These are phyloP conservation scores for Arabidopsis suecica DNA, from an alignment of 345 rosid species.

Conservation along the genomic window DNA sequence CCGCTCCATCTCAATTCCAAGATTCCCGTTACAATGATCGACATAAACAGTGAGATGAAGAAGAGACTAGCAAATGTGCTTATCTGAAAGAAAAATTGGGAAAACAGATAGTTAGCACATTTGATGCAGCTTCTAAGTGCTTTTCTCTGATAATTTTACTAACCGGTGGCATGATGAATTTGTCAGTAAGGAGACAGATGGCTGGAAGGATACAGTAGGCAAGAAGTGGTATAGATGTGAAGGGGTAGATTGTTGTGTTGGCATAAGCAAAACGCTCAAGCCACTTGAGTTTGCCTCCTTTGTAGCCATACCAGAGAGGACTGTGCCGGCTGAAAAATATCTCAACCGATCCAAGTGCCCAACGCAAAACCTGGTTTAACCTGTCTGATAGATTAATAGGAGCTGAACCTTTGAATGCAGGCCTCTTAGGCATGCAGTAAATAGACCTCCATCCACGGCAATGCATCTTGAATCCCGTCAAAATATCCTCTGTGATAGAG, in stretches of 20 bases:
- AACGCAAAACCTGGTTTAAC: constrained; percentile 93
- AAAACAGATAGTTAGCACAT: constrained; percentile 15
- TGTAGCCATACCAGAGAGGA: constrained; percentile 88
- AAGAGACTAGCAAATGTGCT: constrained; percentile 94
- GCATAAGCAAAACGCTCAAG: constrained; percentile 89
- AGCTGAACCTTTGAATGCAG: constrained; percentile 98
- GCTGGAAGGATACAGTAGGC: constrained; percentile 95
- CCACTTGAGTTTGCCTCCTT: constrained; percentile 93
- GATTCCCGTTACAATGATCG: constrained; percentile 84
- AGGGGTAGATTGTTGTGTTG: constrained; percentile 95
- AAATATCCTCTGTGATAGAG: constrained; percentile 95
- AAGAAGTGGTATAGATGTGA: constrained; percentile 88
- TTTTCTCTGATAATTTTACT: constrained; percentile 12
- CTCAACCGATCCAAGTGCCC: constrained; percentile 99
- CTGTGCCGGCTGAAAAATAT: constrained; percentile 96
- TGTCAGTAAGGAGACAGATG: constrained; percentile 91
- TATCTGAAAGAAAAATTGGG: constrained; percentile 54
- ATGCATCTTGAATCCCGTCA: constrained; percentile 99
- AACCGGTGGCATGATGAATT: constrained; percentile 98
- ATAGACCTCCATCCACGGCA: constrained; percentile 99
- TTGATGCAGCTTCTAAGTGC: neutral
- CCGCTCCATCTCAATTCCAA: constrained; percentile 97
- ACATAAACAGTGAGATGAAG: constrained; percentile 81
- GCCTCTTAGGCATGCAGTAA: constrained; percentile 89
- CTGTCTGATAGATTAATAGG: constrained; percentile 96